Base-by-base conservation (phyloP, 2,329 filamentous ascomycete species). In the Trichoderma sp. region DNA sequence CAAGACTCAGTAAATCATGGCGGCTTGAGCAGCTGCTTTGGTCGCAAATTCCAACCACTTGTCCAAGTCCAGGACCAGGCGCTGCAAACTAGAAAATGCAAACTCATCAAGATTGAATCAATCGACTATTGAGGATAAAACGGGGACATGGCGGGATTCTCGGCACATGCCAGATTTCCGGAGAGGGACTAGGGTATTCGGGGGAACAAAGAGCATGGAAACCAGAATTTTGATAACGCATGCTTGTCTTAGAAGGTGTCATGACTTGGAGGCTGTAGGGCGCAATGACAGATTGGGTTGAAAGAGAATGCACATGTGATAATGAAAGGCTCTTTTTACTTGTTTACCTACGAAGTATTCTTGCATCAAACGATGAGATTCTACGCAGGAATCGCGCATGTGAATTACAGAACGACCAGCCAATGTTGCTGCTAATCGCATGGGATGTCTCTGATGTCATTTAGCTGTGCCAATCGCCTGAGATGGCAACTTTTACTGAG, bases 1-100 rank as follows among this genome's bases (percentile, higher is more conserved):
- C 83, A 92, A 90, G 83, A 82, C 84, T 76, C 88, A 91, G 81
- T 91, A 89, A 85, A 69, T 49, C 39, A 59, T 32, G 39, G 28
- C 37, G 67, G 69, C 34, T 49, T 56, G 59, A 58, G 59, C 64
- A 52, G 34, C 51, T 67, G 60, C 71, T 70, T 73, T 77, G 76
- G 71, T 72, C 70, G 74, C 73, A 66, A 76, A 75, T 59, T 55
- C 66, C 2, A 54, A 59, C 67, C 54, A 70, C 70, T 72, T 58
- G 13, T 46, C 5, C 49, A 61, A 68, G 51, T 63, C 74, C 69
- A 52, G 75, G 74, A 69, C 71, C 70, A 74, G 71, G 73, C 65
- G 71, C 64, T 71, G 69, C 70, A 69, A 63, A 70, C 58, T 69
- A 71, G 58, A 65, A 24, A 34, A 73, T 66, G 70, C 18, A 71